Evolutionary conservation across 2,329 filamentous ascomycete species (phyloP).

Genomic region (Colletotrichum viniferum): DNA sequence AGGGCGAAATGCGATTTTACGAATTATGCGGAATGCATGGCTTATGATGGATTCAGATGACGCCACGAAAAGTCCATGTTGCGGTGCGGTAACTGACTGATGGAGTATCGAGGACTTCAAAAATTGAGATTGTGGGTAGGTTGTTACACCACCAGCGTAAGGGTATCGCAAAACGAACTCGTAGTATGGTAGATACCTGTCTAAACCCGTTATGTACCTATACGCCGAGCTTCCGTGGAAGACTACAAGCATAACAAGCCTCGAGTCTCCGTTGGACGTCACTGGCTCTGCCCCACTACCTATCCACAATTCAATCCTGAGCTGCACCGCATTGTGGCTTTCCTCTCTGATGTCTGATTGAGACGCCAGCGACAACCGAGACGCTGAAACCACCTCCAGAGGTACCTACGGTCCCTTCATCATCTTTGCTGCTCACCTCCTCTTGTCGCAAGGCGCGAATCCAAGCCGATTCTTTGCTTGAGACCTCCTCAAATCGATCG

Average conservation of each 20-base stretch:
- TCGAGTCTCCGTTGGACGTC: neutral
- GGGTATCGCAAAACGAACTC: neutral
- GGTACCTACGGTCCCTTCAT: neutral
- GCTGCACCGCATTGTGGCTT: neutral
- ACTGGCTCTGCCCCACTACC: slow-evolving; percentile 5
- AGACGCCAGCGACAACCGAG: neutral
- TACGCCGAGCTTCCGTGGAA: neutral
- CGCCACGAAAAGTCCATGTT: neutral
- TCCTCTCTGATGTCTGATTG: neutral
- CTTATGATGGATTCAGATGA: neutral
- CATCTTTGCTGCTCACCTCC: neutral
- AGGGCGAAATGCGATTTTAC: neutral
- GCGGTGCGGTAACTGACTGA: neutral
- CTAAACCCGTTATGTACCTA: neutral
- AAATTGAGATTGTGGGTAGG: neutral
- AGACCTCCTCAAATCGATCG: neutral
- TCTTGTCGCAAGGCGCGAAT: neutral
- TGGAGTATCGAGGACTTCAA: neutral
- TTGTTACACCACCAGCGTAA: neutral
- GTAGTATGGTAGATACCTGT: neutral
- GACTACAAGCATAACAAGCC: neutral
- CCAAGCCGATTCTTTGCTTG: neutral
- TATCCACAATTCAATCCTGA: neutral
- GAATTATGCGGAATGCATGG: neutral
- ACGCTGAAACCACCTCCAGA: neutral